These are phyloP conservation scores for Coniochaeta sp. DNA, from an alignment of 2,329 filamentous ascomycete genomes.

Conservation along the genomic window DNA sequence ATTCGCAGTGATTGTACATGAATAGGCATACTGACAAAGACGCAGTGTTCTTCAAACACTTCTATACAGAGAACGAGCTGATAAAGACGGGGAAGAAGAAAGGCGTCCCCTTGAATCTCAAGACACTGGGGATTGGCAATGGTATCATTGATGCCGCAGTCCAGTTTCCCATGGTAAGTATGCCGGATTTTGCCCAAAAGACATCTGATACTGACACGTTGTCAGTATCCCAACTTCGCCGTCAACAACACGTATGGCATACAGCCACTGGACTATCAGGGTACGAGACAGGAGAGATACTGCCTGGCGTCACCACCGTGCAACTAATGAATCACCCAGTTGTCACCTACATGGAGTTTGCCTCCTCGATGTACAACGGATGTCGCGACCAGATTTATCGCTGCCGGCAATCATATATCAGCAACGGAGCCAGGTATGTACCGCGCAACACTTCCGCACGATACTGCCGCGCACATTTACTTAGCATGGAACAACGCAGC, in stretches of 20 bases:
- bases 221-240: slow-evolving; percentile 20
- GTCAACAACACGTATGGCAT: slow-evolving; percentile 43
- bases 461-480: background rate
- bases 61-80: background rate
- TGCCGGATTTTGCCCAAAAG: background rate
- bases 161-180: slow-evolving; percentile 8
- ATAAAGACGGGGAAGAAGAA: background rate
- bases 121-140: slow-evolving; percentile 7
- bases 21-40: background rate
- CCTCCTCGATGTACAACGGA: slow-evolving; percentile 24
- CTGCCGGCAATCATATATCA: slow-evolving; percentile 3
- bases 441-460: background rate
- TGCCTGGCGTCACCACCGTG: no score
- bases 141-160: slow-evolving; percentile 9
- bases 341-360: slow-evolving; percentile 7
- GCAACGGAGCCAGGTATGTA: slow-evolving; percentile 1
- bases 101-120: slow-evolving; percentile 1
- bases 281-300: no score
- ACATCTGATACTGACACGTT: background rate
- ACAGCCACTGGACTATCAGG: slow-evolving; percentile 2
- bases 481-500: slow-evolving; percentile 1
- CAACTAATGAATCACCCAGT: background rate
- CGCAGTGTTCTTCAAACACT: background rate
- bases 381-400: slow-evolving; percentile 38
- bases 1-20: background rate